Evolutionary conservation across 768 basidiomycete genomes (phyloP).

Genomic region (Leucocoprinus birnbaumii): DNA sequence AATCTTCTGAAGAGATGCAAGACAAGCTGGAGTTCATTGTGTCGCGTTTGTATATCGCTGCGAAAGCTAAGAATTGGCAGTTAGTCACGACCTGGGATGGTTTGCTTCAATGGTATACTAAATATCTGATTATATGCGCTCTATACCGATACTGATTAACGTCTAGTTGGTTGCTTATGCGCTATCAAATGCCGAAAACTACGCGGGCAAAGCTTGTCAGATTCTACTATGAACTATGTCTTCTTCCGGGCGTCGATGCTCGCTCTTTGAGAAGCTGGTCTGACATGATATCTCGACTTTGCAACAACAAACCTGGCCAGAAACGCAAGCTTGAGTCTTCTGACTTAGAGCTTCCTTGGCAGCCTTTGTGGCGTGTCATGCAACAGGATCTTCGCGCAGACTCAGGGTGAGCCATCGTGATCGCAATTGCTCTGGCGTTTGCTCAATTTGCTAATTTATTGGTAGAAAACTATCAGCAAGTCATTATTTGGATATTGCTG

Average conservation of each 20-base stretch:
- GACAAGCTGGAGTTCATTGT: constrained; percentile 65
- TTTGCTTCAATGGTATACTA: constrained; percentile 67
- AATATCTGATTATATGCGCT: neutral
- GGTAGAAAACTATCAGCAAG: constrained; percentile 57
- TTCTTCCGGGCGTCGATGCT: constrained; percentile 74
- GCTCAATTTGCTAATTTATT: constrained; percentile 53
- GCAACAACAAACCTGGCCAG: constrained; percentile 61
- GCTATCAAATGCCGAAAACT: constrained; percentile 69
- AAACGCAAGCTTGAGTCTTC: constrained; percentile 63
- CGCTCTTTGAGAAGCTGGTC: constrained; percentile 73
- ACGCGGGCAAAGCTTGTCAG: constrained; percentile 71
- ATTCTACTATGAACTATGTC: constrained; percentile 77
- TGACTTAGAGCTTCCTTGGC: constrained; percentile 73
- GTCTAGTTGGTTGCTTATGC: constrained; percentile 75
- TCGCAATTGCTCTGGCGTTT: constrained; percentile 34
- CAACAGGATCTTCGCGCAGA: constrained; percentile 78
- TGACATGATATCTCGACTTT: constrained; percentile 71
- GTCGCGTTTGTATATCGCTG: constrained; percentile 64
- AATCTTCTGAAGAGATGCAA: constrained; percentile 71
- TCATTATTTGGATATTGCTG: constrained; percentile 58
- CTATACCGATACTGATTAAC: neutral
- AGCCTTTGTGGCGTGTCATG: constrained; percentile 70
- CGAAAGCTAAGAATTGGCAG: constrained; percentile 75
- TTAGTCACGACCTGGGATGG: constrained; percentile 77
- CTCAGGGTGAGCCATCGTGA: constrained; percentile 57